A percentile compares a stretch with the other conserved stretches of the same genome.
Conservation (phyloP, 306 rosid genomes). For the Cucumis sativus region Cucumber_9930_V3 NC_026655.2:15513001-15513500, state of each 20-base stretch:
- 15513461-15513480: not conserved
- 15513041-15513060: slow-evolving; percentile 23
- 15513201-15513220: slow-evolving; percentile 19
- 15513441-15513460: not conserved
- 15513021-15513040: not conserved
- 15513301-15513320: slow-evolving; percentile 40
- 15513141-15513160: slow-evolving; percentile 32
- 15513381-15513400: slow-evolving; percentile 31
- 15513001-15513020: slow-evolving; percentile 3
- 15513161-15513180: slow-evolving; percentile 21
- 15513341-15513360: slow-evolving; percentile 51
- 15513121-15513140: slow-evolving; percentile 34
- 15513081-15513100: slow-evolving; percentile 87
- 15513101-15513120: slow-evolving; percentile 89
- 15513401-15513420: not conserved
- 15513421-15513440: not conserved
- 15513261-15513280: not conserved
- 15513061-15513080: slow-evolving; percentile 58
- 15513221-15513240: slow-evolving; percentile 16
- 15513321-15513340: slow-evolving; percentile 34
- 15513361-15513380: slow-evolving; percentile 54
- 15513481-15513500: slow-evolving; percentile 68
- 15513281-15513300: not conserved
- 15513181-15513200: slow-evolving; percentile 19
- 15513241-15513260: slow-evolving; percentile 25